Percentiles rank a stretch among this genome's conserved stretches.
phyloP scores from a whole-genome alignment of 352 stramenopile genomes.

The Phytophthora tentaculata region DNA sequence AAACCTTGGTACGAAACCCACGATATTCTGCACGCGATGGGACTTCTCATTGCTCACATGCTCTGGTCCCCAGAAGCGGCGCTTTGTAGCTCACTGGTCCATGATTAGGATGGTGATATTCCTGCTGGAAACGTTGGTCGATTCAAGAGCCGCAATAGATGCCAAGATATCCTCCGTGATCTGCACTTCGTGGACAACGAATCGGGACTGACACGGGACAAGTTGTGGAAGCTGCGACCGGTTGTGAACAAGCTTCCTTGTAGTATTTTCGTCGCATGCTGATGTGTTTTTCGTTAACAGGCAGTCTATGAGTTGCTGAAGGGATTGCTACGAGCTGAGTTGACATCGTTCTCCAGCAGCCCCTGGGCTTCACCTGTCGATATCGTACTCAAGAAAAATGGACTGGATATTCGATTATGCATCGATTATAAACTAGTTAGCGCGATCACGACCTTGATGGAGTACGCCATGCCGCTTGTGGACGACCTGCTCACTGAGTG shows the following conservation, averaged over 20 bases:
- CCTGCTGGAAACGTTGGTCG: conserved; percentile 16
- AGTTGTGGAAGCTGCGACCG: not conserved
- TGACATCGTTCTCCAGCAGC: too few species aligned
- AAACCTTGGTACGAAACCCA: not conserved
- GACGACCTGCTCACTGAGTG: too few species aligned
- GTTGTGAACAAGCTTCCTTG: not conserved
- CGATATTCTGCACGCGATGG: conserved; percentile 28
- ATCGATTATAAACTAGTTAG: too few species aligned
- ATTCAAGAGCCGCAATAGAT: conserved; percentile 20
- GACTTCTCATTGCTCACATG: conserved; percentile 27
- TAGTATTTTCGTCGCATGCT: too few species aligned
- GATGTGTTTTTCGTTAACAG: too few species aligned
- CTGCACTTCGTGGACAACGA: not conserved
- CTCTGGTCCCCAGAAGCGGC: conserved; percentile 18
- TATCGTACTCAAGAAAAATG: too few species aligned
- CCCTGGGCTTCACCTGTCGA: too few species aligned
- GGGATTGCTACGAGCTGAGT: too few species aligned
- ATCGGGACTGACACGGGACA: not conserved
- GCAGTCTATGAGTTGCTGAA: too few species aligned
- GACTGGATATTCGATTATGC: too few species aligned
- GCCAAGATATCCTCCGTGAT: not conserved
- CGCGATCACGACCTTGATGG: too few species aligned
- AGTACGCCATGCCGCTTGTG: too few species aligned
- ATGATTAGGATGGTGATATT: conserved; percentile 10
- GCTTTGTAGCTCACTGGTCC: conserved; percentile 16